Percentiles rank a stretch among this genome's conserved stretches.
phyloP scores from a whole-genome alignment of 2,329 filamentous ascomycete species.

The Simplicillium aogashimaense region DNA sequence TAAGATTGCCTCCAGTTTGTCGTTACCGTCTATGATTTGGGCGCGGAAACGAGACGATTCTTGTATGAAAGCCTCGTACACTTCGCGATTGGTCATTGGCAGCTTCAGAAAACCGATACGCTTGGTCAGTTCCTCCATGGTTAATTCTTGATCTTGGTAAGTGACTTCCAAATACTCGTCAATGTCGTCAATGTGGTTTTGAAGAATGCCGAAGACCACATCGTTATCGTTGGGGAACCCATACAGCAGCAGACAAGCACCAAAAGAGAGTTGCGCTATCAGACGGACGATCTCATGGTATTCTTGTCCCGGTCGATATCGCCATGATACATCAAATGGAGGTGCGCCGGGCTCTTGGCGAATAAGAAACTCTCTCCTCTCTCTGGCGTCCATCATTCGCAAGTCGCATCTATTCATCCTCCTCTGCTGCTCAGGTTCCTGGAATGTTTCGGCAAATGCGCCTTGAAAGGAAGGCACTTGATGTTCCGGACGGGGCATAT shows the following conservation, averaged over 20 bases:
- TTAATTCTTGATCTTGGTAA: constrained; percentile 73
- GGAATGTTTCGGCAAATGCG: constrained; percentile 73
- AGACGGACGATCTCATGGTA: constrained; percentile 87
- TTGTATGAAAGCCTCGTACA: constrained; percentile 82
- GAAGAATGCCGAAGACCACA: constrained; percentile 81
- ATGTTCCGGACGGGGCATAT: constrained; percentile 30
- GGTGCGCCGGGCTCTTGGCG: constrained; percentile 59
- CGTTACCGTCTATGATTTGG: constrained; percentile 77
- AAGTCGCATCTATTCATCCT: constrained; percentile 39
- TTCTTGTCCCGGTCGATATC: constrained; percentile 61
- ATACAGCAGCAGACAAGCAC: constrained; percentile 78
- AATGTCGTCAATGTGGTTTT: constrained; percentile 87
- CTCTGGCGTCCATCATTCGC: constrained; percentile 45
- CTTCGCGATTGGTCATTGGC: constrained; percentile 70
- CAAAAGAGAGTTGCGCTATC: constrained; percentile 86
- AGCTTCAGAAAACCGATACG: constrained; percentile 72
- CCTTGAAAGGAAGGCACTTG: constrained; percentile 69
- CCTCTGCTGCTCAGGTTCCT: constrained; percentile 52
- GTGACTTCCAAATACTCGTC: constrained; percentile 84
- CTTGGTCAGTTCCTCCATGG: constrained; percentile 67
- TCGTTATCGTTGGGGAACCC: constrained; percentile 79
- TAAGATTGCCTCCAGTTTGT: constrained; percentile 83
- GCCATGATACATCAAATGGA: constrained; percentile 66
- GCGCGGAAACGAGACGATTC: constrained; percentile 66
- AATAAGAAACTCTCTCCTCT: constrained; percentile 56